Conservation (phyloP, 2,329 filamentous ascomycete species). For the Sporothrix humicola region DNA sequence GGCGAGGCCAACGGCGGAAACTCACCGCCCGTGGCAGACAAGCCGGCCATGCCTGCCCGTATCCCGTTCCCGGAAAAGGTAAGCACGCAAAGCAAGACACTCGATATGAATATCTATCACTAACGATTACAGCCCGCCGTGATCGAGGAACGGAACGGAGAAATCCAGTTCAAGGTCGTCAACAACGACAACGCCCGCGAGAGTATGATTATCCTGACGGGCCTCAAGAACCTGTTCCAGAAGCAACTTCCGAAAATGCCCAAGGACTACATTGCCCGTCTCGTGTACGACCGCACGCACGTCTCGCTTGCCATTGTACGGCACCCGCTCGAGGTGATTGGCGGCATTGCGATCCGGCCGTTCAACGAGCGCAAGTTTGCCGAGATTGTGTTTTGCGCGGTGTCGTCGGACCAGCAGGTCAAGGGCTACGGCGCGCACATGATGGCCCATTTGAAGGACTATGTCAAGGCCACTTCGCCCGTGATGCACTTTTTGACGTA, state of each 20-base stretch:
- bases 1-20: neutral
- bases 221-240: constrained; percentile 96
- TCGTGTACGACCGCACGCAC: constrained; percentile 97
- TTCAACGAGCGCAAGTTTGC: constrained; percentile 93
- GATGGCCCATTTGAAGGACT: constrained; percentile 98
- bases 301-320: constrained; percentile 97
- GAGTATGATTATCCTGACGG: constrained; percentile 91
- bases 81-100: neutral
- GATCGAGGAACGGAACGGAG: constrained; percentile 88
- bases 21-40: neutral
- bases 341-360: constrained; percentile 93
- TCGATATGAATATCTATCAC: neutral
- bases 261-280: constrained; percentile 95
- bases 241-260: constrained; percentile 99
- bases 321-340: constrained; percentile 92
- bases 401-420: constrained; percentile 96
- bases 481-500: constrained; percentile 99
- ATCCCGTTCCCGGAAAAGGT: constrained; percentile 92
- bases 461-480: constrained; percentile 93
- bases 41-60: constrained; percentile 60
- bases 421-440: constrained; percentile 98
- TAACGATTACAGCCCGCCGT: constrained; percentile 69
- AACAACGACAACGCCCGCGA: constrained; percentile 93
- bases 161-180: constrained; percentile 96
- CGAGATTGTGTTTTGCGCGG: constrained; percentile 98